Base-by-base conservation (phyloP, 768 basidiomycete species). In the Arthromyces matolae region DNA sequence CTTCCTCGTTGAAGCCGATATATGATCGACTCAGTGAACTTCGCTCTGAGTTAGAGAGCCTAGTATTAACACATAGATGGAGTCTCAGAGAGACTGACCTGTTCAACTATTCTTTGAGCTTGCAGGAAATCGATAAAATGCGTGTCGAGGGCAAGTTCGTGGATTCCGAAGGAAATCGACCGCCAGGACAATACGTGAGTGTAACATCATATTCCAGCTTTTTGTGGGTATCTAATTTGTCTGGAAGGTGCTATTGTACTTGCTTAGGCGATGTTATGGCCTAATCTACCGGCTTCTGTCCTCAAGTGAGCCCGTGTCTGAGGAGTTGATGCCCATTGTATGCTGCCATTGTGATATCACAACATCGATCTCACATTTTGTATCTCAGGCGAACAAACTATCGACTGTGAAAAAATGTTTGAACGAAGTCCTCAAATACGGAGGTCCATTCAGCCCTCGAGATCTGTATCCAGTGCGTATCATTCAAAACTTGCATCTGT, bases 91-190 rank as follows among this genome's bases (percentile, higher is more conserved):
- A 99, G 74, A 92, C 90, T 1, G 93, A 95, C 58, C 71, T 95
- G 18, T 93, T 82, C 77, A 97, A 92, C 67, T 98, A 95, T 67
- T 90, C 91, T 18, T 73, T 93, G 44, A 90, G 90, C 63, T 70
- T 99, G 52, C 86, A 93, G 60, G 94, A 98, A 66, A 94, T 99
- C 32, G 96, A 99, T 68, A 86, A 88, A 67, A 93, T 98, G 93
- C 74, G 96, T 19, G 81, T 97, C 5, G 93, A 98, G 53, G 96
- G 96, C 47, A 95, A 96, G 68, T 99, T 98, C 61, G 85, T 95
- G 5, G 94, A 98, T 60, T 77, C 86, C 0, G 93, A 98, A 32
- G 96, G 94, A 2, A 87, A 92, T 62, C 78, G 86, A 42, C 93
- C 95, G 3, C 74, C 86, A 45, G 95, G 96, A 8, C 96, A 99